Conservation (phyloP, 306 rosid genomes). For the Lotus japonicus region DNA sequence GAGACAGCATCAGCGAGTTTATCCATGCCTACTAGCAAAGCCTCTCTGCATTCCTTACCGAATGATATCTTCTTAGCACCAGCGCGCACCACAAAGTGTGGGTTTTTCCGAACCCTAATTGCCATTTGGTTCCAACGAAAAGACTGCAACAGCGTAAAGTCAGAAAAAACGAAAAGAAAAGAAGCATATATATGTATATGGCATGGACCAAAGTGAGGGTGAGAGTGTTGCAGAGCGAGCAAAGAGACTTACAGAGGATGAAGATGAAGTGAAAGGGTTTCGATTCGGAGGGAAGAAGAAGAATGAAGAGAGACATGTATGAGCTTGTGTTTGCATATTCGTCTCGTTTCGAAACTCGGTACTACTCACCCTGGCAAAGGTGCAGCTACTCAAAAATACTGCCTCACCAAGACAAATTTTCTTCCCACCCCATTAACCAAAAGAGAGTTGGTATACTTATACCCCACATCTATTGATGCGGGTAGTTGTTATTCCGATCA, state of each 20-base stretch:
- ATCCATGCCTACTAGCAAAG: constrained; percentile 72
- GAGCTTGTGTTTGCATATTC: not conserved
- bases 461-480: no score
- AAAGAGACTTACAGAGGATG: constrained; percentile 21
- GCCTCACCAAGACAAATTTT: no score
- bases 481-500: no score
- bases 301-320: constrained; percentile 19
- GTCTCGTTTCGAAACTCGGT: no score
- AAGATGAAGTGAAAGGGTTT: constrained; percentile 15
- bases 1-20: constrained; percentile 95
- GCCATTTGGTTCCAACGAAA: constrained; percentile 24
- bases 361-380: no score
- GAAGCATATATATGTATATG: no score
- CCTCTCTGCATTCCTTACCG: constrained; percentile 65
- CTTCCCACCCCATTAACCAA: no score
- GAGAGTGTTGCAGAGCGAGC: not conserved
- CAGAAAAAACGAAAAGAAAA: not conserved
- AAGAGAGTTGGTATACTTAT: no score
- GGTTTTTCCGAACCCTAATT: constrained; percentile 33
- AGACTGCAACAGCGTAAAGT: constrained; percentile 34
- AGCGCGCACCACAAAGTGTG: constrained; percentile 41
- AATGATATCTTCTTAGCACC: constrained; percentile 68
- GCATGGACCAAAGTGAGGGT: not conserved
- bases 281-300: constrained; percentile 25
- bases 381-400: no score